phyloP scores from a whole-genome alignment of 306 rosid genomes.

The Astragalus membranaceus region DNA sequence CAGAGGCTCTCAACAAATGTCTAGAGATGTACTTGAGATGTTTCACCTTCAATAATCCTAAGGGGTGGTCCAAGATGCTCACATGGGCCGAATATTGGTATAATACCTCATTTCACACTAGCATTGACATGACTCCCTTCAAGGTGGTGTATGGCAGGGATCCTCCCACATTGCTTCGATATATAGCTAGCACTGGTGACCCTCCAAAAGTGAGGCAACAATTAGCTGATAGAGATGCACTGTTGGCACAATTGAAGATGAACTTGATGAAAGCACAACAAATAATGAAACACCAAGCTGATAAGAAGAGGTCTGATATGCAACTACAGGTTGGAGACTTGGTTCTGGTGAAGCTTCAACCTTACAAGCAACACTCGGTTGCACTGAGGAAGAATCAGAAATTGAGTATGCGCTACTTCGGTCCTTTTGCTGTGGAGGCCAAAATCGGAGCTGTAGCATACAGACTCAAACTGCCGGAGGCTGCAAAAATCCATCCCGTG shows the following conservation, averaged over 20 bases:
- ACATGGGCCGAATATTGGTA: no score
- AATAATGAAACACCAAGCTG: neutral
- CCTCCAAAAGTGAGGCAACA: neutral
- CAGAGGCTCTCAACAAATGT: no score
- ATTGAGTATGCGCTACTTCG: neutral
- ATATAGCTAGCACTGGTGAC: no score
- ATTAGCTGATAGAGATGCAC: neutral
- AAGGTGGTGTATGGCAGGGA: neutral
- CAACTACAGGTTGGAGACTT: neutral
- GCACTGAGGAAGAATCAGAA: neutral
- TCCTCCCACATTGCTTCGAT: neutral
- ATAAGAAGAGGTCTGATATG: neutral
- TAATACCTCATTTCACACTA: no score
- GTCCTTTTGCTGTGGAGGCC: no score
- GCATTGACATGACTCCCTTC: no score
- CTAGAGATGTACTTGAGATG: no score
- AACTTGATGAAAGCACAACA: neutral
- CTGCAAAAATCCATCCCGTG: no score
- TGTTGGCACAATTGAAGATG: neutral
- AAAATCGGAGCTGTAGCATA: no score
- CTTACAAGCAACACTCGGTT: neutral
- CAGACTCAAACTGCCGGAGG: no score
- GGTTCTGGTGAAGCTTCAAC: neutral
- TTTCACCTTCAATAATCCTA: no score
- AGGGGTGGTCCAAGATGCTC: no score